Base-by-base conservation (phyloP, 768 basidiomycete genomes). In the Pseudohyphozyma bogoriensis region DNA sequence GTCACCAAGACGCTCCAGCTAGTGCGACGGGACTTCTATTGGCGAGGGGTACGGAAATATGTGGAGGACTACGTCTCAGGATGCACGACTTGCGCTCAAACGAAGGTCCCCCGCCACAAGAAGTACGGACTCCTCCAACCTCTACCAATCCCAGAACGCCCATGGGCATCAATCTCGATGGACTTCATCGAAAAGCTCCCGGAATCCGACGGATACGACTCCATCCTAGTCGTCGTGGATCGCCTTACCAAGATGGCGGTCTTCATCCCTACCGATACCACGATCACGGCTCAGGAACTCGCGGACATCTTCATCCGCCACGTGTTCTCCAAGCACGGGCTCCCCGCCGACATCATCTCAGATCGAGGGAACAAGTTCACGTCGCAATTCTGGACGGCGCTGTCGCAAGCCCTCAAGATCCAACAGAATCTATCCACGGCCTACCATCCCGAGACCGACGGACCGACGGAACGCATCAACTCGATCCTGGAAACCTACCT, bases 361-460 rank as follows among this genome's bases (percentile, higher is more conserved):
- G 71, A 73, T 56, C 42, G 72, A 10, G 73, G 71, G n/a, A 31
- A 66, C 24, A 59, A 47, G 35, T 74, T 74, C 61, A 59, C 39
- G n/a, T 65, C 69, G 5, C 2, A 16, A 1, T 62, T 55, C 40
- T 55, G 47, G 49, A 54, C 12, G 8, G 20, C 36, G 4, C n/a
- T 64, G 16, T 31, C 22, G 1, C 2, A 32, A 3, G 15, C 47
- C 0, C 50, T 59, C 1, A 13, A 36, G 4, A 76, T 79, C 44
- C 51, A 74, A 20, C 51, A 54, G 1, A 73, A 72, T 33, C 62
- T 74, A 0, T 74, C 72, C 10, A 79, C 78, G 0, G 78, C 77
- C 2, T 79, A 74, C 52, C 79, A 79, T 56, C 79, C 78, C 0
- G 73, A 77, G 51, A 74, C 74, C 1, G 74, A 78, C 56, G 76